A percentile compares a stretch with the other conserved stretches of the same genome.
Conservation (phyloP, 257 asterid genomes). For the Nicotiana sylvestris region DNA sequence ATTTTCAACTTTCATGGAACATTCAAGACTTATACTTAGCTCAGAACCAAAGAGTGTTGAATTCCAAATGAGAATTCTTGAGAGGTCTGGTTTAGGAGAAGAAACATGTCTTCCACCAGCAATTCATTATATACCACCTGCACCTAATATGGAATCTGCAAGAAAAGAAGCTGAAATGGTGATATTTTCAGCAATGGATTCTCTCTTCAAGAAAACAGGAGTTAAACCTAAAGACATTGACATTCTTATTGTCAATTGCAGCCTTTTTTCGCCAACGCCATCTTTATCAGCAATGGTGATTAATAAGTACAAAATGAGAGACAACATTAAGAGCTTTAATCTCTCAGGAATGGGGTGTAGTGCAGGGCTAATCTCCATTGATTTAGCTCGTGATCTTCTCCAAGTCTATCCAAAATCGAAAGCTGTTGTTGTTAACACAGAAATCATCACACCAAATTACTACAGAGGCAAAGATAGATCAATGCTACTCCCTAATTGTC, state of each 20-base stretch:
- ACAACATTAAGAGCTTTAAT: constrained; percentile 27
- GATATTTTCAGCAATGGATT: constrained; percentile 23
- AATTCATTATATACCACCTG: constrained; percentile 27
- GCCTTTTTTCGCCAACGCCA: constrained; percentile 29
- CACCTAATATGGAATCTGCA: constrained; percentile 17
- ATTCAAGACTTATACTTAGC: constrained; percentile 10
- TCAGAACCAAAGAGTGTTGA: constrained; percentile 22
- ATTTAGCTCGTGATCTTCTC: constrained; percentile 29
- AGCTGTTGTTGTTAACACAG: constrained; percentile 25
- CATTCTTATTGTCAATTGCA: constrained; percentile 29
- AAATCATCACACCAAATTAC: constrained; percentile 28
- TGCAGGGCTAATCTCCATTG: constrained; percentile 31
- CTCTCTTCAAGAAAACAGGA: constrained; percentile 19
- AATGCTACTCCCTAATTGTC: constrained; percentile 31
- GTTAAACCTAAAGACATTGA: constrained; percentile 27
- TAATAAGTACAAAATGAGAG: constrained; percentile 28
- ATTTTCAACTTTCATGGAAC: constrained; percentile 27
- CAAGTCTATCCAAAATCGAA: constrained; percentile 16
- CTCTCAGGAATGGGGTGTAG: constrained; percentile 35
- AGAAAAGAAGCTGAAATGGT: constrained; percentile 28
- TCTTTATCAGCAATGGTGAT: constrained; percentile 29
- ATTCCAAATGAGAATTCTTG: constrained; percentile 30
- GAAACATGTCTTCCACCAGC: constrained; percentile 28
- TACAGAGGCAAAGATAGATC: constrained; percentile 31
- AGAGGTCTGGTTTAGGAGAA: constrained; percentile 32